phyloP scores from a whole-genome alignment of 176 grass and related monocot species.

The Chrysopogon serrulatus region DNA sequence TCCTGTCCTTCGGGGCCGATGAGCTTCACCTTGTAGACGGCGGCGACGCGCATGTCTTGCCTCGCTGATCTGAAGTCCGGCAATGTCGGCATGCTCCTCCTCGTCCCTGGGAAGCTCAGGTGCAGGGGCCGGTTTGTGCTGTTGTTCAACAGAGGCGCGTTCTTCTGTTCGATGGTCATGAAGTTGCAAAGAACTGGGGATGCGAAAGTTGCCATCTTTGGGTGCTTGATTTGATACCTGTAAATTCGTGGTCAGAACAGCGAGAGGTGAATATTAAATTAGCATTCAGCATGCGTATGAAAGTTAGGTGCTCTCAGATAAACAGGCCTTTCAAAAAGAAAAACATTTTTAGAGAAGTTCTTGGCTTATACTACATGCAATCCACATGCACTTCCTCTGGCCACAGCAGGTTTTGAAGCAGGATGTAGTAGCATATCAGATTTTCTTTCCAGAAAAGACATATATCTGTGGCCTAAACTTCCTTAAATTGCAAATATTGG shows the following conservation, averaged over 20 bases:
- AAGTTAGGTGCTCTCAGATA: neutral
- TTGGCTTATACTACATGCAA: neutral
- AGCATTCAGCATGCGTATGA: neutral
- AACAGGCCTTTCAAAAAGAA: neutral
- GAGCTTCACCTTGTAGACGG: slow-evolving; percentile 65
- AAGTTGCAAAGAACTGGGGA: slow-evolving; percentile 21
- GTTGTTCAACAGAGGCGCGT: neutral
- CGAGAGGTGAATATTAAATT: neutral
- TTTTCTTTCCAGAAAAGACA: neutral
- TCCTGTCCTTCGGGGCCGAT: slow-evolving; percentile 44
- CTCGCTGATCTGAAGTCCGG: neutral
- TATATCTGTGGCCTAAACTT: neutral
- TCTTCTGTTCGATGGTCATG: neutral
- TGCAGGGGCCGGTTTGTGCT: neutral
- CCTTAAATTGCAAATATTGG: neutral
- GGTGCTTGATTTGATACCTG: neutral
- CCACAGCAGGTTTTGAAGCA: neutral
- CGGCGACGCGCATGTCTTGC: slow-evolving; percentile 6
- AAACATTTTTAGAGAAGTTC: neutral
- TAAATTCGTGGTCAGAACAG: neutral
- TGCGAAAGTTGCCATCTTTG: slow-evolving; percentile 29
- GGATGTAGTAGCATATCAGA: neutral
- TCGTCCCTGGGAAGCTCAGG: neutral
- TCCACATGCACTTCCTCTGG: neutral
- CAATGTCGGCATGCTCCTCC: neutral